Percentiles rank a stretch among this genome's conserved stretches.
Evolutionary conservation across 441 rosid genomes (phyloP).

Genomic region (Euphorbia celastroides): DNA sequence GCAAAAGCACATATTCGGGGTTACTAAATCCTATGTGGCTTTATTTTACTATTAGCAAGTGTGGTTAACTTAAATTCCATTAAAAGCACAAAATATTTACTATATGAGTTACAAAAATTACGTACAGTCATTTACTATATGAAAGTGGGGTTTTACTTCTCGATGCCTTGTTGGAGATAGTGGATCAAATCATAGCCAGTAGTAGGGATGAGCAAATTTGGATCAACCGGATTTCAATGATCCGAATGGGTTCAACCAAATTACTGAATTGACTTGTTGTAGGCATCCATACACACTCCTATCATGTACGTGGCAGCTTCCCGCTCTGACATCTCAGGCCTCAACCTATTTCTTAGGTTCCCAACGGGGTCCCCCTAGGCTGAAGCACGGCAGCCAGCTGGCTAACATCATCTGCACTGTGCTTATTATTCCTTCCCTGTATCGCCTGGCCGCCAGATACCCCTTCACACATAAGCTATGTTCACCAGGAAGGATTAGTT

Average conservation of each 20-base stretch:
- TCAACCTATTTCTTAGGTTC: slow-evolving; percentile 67
- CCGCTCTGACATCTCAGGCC: slow-evolving; percentile 94
- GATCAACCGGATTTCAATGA: no score
- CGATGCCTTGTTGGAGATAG: slow-evolving; percentile 94
- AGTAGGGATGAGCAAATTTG: no score
- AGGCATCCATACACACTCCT: slow-evolving; percentile 81
- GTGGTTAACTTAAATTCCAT: no score
- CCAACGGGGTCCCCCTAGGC: slow-evolving; percentile 96
- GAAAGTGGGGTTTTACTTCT: slow-evolving; percentile 54
- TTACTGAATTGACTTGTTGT: slow-evolving; percentile 98
- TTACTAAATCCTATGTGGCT: no score
- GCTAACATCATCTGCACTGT: slow-evolving; percentile 87
- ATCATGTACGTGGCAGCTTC: slow-evolving; percentile 98
- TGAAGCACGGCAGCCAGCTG: slow-evolving; percentile 94
- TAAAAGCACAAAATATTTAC: no score
- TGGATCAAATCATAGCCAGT: slow-evolving; percentile 98
- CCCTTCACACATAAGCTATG: slow-evolving; percentile 89
- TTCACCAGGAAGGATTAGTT: not conserved
- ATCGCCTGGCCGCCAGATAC: slow-evolving; percentile 79
- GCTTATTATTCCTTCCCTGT: slow-evolving; percentile 93
- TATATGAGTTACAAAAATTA: slow-evolving; percentile 24
- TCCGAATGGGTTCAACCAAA: no score
- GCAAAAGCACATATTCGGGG: no score
- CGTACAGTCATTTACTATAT: slow-evolving; percentile 29
- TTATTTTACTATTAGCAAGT: no score